Conservation (phyloP, 371 early-diverging fungal genomes). For the Mucor ambiguus region DNA sequence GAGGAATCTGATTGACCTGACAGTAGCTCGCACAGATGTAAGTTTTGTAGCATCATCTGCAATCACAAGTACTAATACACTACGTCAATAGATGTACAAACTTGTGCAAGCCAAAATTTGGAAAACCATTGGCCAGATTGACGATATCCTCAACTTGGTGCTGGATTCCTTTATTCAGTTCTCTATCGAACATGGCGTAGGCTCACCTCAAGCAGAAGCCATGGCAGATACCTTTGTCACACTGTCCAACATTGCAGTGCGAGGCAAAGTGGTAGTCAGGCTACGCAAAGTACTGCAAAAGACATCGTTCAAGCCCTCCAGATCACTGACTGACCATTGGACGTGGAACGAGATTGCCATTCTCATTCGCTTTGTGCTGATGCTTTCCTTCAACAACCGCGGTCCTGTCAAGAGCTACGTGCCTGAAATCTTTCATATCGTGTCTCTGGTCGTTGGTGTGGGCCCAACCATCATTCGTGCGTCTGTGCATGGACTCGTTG, state of each 20-base stretch:
- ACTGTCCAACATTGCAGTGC: constrained; percentile 78
- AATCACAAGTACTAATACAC: background rate
- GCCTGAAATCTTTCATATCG: constrained; percentile 87
- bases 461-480: constrained; percentile 86
- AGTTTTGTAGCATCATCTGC: background rate
- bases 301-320: constrained; percentile 76
- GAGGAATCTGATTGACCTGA: constrained; percentile 78
- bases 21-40: constrained; percentile 81
- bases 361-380: constrained; percentile 82
- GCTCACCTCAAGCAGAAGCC: constrained; percentile 81
- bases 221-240: constrained; percentile 88
- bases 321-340: constrained; percentile 77
- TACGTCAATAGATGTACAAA: constrained; percentile 66
- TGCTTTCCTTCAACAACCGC: constrained; percentile 89
- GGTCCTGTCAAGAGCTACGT: constrained; percentile 74
- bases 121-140: constrained; percentile 78
- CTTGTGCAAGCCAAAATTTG: constrained; percentile 87
- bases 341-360: constrained; percentile 90
- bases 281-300: constrained; percentile 74
- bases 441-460: constrained; percentile 80
- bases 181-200: constrained; percentile 80
- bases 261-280: constrained; percentile 80
- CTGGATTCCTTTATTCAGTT: constrained; percentile 82
- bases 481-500: constrained; percentile 89
- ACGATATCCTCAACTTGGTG: constrained; percentile 78